Evolutionary conservation across 139 green algal species (phyloP).

Genomic region (Microglena sp.): DNA sequence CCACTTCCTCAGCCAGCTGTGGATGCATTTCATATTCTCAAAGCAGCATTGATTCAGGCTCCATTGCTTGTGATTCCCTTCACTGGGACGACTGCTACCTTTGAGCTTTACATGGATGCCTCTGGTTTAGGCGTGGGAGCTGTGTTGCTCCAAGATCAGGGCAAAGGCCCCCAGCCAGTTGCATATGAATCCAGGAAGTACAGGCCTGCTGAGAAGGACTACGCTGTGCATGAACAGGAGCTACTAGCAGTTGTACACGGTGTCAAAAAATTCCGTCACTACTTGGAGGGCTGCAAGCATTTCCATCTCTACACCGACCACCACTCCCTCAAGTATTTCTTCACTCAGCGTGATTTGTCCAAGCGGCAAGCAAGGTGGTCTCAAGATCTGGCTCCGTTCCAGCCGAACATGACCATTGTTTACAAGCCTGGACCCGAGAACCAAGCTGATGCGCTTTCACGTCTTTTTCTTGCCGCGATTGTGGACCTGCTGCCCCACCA

Average conservation of each 20-base stretch:
- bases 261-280: slow-evolving; percentile 29
- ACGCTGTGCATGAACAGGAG: slow-evolving; percentile 31
- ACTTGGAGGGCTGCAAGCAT: slow-evolving; percentile 20
- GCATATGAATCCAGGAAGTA: slow-evolving; percentile 28
- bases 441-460: slow-evolving; percentile 28
- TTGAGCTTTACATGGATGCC: slow-evolving; percentile 22
- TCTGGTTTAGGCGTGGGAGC: slow-evolving; percentile 20
- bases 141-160: slow-evolving; percentile 22
- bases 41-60: no score
- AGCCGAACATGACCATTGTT: slow-evolving; percentile 13
- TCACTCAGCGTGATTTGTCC: slow-evolving; percentile 18
- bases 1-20: no score
- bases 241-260: slow-evolving; percentile 30
- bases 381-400: slow-evolving; percentile 19
- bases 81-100: no score
- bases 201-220: slow-evolving; percentile 25
- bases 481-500: not conserved
- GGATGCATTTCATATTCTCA: no score
- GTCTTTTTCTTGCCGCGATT: no score
- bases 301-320: slow-evolving; percentile 23
- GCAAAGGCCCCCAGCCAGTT: slow-evolving; percentile 11
- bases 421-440: slow-evolving; percentile 27
- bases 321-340: slow-evolving; percentile 22
- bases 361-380: slow-evolving; percentile 25
- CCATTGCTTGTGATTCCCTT: no score